Evolutionary conservation across 441 rosid genomes (phyloP), one percentile per base, ranked within the genome.

Genomic region (Capsella rubella): DNA sequence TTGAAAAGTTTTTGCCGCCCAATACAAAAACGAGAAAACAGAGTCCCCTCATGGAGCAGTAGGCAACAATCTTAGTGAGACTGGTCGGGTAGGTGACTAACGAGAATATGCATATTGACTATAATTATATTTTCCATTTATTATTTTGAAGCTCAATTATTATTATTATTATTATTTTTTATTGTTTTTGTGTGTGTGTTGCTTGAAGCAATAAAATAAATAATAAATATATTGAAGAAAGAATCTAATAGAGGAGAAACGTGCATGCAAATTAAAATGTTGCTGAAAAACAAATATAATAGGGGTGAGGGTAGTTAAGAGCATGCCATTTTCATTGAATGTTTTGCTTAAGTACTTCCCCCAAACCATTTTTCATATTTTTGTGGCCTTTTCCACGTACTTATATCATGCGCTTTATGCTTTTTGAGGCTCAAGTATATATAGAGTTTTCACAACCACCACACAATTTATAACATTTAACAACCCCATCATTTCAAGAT

Each of bases 31-130:
- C 8, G 31, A 56, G 18, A 32, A 64, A 47, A 52, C 43, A 51
- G 35, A 42, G 15, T 40, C 42, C 13, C 39, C 35, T 43, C 47
- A 21, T 21, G 25, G 25, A 43, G 25, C 55, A 31, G 8, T 12
- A 65, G 52, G 34, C 67, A 59, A 51, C 64, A 57, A 59, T 66
- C 53, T 61, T 9, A 37, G 25, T 62, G 71, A 55, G 60, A 28
- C 47, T 76, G 75, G 79, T 76, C 47, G 40, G 75, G 65, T 76
- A 76, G 75, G 65, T 76, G 71, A 54, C 59, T 76, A 76, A 62
- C 79, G 79, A 76, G 71, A 76, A 47, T 69, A 46, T 63, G 74
- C 75, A 13, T 63, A 67, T 76, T 64, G 79, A 76, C 74, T 61
- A 68, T 43, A 16, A 16, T 16, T 16, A 42, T 52, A 12, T 25